Base-by-base conservation (phyloP, 2,329 filamentous ascomycete genomes). In the Chaetomium globosum region DNA sequence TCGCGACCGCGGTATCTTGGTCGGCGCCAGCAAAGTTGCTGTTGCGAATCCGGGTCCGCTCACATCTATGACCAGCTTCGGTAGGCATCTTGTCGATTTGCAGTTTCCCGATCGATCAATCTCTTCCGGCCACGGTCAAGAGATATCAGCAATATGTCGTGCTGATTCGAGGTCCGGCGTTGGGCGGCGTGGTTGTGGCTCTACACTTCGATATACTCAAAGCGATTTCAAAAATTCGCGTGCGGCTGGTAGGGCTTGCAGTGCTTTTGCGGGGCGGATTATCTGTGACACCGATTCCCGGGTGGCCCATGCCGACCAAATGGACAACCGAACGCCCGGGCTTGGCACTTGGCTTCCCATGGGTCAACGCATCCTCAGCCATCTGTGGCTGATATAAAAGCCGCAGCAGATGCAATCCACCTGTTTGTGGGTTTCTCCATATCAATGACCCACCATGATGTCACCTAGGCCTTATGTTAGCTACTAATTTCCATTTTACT, bases 11-110 rank as follows among this genome's bases (percentile, higher is more conserved):
- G 55, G 21, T 39, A 60, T 68, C 63, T 65, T 66, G 61, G 63
- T 59, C 51, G 51, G 53, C 43, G 68, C 64, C 61, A 61, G 57
- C 56, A 36, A 33, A 56, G 62, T 36, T 63, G 33, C 54, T 46
- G 67, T 69, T 60, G 60, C 59, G 59, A 61, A 30, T 57, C 64
- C 53, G 68, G 69, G 68, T 71, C 23, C 73, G 91, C 91, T 91
- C 83, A 94, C 91, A 85, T 90, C 91, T 88, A 88, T 93, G 90
- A 83, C 90, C 90, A 80, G 89, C 85, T 87, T 92, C 90, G 79
- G 90, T 89, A 90, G 89, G 87, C 91, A 95, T 95, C 81, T 87
- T 93, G 89, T 68, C 67, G 70, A 64, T 66, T 70, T 66, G 59
- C 36, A 53, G 48, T 65, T 66, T 69, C 64, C 69, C 63, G 59